Conservation (phyloP, 352 stramenopile species). For the Thraustotheca clavata region DNA sequence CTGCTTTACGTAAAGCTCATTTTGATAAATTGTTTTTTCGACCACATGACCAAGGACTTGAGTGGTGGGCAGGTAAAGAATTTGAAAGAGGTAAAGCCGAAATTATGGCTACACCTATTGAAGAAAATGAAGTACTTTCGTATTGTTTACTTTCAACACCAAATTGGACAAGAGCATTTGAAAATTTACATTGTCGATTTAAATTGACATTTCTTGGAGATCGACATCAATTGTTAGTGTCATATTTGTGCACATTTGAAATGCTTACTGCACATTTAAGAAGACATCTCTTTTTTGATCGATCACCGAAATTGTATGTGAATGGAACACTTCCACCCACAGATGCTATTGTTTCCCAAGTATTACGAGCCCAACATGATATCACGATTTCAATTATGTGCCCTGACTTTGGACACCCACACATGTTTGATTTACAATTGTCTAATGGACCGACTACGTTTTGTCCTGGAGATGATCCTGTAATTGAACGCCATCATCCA, state of each 20-base stretch:
- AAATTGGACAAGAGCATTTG: constrained; percentile 4
- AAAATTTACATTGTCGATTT: constrained; percentile 8
- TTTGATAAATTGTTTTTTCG: constrained; percentile 12
- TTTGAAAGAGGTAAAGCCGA: neutral
- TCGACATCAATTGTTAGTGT: constrained; percentile 7
- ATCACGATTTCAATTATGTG: constrained; percentile 16
- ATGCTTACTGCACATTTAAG: constrained; percentile 2
- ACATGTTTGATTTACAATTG: constrained; percentile 14
- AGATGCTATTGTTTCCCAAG: neutral
- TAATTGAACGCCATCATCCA: neutral
- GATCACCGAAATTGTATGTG: neutral
- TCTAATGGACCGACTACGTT: neutral
- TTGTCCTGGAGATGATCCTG: neutral
- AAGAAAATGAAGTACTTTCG: neutral
- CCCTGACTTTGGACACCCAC: constrained; percentile 17
- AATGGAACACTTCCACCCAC: neutral
- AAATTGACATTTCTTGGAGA: constrained; percentile 8
- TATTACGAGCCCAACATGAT: neutral
- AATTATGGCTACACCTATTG: neutral
- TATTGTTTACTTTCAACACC: constrained; percentile 7
- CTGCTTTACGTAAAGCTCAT: neutral
- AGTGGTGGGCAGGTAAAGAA: constrained; percentile 7
- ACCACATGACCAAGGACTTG: neutral
- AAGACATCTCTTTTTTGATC: constrained; percentile 7
- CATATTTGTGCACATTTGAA: constrained; percentile 11